phyloP scores from a whole-genome alignment of 2,329 filamentous ascomycete species.

The Fusarium armeniacum region DNA sequence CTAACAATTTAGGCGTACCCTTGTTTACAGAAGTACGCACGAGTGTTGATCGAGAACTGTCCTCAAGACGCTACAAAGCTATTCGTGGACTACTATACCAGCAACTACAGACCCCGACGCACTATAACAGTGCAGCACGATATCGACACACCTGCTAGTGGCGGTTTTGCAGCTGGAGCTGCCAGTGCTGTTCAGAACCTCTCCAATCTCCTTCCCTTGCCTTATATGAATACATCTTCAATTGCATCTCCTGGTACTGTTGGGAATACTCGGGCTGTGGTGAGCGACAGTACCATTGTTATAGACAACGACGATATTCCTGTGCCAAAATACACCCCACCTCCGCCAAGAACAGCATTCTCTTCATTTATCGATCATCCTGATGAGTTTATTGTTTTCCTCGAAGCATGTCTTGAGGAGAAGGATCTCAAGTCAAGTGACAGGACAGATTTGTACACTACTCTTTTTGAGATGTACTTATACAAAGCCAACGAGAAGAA shows the following conservation, averaged over 20 bases:
- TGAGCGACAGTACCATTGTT: conserved; percentile 66
- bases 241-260: conserved; percentile 67
- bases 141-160: conserved; percentile 55
- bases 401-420: conserved; percentile 87
- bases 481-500: conserved; percentile 86
- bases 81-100: conserved; percentile 96
- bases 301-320: conserved; percentile 63
- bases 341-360: conserved; percentile 89
- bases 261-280: conserved; percentile 64
- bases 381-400: conserved; percentile 89
- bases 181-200: conserved; percentile 88
- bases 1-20: conserved; percentile 77
- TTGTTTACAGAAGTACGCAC: conserved; percentile 94
- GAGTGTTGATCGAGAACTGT: conserved; percentile 89
- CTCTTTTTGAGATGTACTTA: conserved; percentile 97
- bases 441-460: conserved; percentile 90
- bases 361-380: conserved; percentile 97
- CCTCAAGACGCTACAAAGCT: conserved; percentile 84
- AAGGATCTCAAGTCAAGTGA: conserved; percentile 79
- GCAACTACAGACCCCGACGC: conserved; percentile 80
- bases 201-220: conserved; percentile 84
- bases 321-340: conserved; percentile 77
- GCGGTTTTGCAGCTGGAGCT: conserved; percentile 69
- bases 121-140: conserved; percentile 61
- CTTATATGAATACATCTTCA: conserved; percentile 81